These are phyloP conservation scores for Coriaria nepalensis DNA, from an alignment of 306 rosid genomes.

Conservation along the genomic window DNA sequence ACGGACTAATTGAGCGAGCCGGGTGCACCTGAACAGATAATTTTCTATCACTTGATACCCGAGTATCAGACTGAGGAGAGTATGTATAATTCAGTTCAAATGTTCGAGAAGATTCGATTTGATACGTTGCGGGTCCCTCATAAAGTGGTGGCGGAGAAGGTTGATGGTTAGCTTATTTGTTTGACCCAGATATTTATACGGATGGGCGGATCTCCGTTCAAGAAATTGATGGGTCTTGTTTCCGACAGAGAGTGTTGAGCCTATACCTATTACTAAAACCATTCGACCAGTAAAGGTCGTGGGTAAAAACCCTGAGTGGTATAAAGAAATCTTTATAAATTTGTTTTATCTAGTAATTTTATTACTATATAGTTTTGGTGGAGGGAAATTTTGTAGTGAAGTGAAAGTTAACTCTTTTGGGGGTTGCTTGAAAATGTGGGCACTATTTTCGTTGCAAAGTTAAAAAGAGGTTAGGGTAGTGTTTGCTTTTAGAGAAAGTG, in stretches of 20 bases:
- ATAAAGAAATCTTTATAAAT: neutral
- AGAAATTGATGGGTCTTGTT: slow-evolving; percentile 26
- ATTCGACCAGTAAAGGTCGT: slow-evolving; percentile 12
- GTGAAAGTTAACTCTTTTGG: too few species aligned
- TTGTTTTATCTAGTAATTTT: neutral
- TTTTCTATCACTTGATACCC: slow-evolving; percentile 18
- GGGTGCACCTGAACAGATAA: slow-evolving; percentile 24
- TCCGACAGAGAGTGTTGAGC: slow-evolving; percentile 14
- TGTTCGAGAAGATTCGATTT: slow-evolving; percentile 20
- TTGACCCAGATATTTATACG: slow-evolving; percentile 23
- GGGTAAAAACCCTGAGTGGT: slow-evolving; percentile 21
- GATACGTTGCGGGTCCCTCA: slow-evolving; percentile 18
- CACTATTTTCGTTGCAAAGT: too few species aligned
- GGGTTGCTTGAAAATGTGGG: too few species aligned
- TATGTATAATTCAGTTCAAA: slow-evolving; percentile 20
- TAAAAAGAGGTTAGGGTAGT: too few species aligned
- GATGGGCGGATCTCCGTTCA: slow-evolving; percentile 26
- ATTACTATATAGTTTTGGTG: too few species aligned
- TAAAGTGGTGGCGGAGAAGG: slow-evolving; percentile 20
- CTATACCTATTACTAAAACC: slow-evolving; percentile 1
- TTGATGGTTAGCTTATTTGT: slow-evolving; percentile 19
- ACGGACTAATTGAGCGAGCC: slow-evolving; percentile 23
- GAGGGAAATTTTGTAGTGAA: too few species aligned
- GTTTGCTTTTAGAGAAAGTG: too few species aligned
- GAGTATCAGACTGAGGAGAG: slow-evolving; percentile 28